Evolutionary conservation across 495 filamentous ascomycete species (phyloP).

Genomic region (Cercophora samala): DNA sequence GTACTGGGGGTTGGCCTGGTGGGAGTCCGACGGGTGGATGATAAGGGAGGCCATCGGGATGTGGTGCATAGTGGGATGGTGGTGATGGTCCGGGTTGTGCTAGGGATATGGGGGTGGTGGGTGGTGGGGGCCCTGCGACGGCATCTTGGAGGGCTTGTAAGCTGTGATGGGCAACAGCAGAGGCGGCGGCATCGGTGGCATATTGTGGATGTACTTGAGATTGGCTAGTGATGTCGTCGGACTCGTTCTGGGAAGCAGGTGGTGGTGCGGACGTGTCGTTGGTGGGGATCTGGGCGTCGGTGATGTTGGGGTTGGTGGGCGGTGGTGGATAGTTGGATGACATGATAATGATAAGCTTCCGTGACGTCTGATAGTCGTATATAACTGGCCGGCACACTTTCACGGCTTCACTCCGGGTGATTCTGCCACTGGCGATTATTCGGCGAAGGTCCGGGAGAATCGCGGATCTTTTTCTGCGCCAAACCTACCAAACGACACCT

Average conservation of each 20-base stretch:
- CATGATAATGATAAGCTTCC: constrained; percentile 6
- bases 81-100: constrained; percentile 12
- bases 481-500: background rate
- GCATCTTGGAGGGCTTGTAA: constrained; percentile 46
- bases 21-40: background rate
- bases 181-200: constrained; percentile 24
- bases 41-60: constrained; percentile 15
- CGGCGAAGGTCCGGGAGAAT: constrained; percentile 32
- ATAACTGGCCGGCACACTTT: constrained; percentile 15
- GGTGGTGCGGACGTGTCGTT: constrained; percentile 9
- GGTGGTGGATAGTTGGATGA: constrained; percentile 26
- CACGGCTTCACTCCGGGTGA: constrained; percentile 23
- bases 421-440: constrained; percentile 21
- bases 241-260: background rate
- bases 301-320: constrained; percentile 13
- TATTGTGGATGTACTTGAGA: constrained; percentile 13
- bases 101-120: constrained; percentile 14
- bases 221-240: background rate
- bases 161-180: constrained; percentile 38
- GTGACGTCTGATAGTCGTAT: constrained; percentile 7
- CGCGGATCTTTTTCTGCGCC: constrained; percentile 21
- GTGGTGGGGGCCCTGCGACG: constrained; percentile 29
- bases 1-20: background rate
- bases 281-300: constrained; percentile 5
- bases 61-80: background rate